Evolutionary conservation across 2,329 filamentous ascomycete species (phyloP).

Genomic region (Capronia coronata): DNA sequence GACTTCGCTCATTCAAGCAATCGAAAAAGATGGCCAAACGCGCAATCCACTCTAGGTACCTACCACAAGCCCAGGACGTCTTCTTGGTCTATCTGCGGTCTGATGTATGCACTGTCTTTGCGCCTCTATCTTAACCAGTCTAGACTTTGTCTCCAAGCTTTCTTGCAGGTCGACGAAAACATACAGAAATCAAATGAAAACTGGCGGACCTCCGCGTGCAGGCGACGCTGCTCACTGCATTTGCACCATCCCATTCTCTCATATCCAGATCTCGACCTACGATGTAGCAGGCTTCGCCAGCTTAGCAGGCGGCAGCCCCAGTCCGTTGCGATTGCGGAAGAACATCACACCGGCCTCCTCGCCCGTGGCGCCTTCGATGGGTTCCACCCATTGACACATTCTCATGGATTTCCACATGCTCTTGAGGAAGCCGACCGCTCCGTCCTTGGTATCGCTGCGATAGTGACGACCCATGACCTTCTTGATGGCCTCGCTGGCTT

Average conservation of each 20-base stretch:
- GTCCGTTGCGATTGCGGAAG: conserved; percentile 88
- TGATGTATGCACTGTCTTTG: too few relatives aligned
- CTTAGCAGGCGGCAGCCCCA: conserved; percentile 55
- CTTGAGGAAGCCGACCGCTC: conserved; percentile 73
- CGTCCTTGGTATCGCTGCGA: conserved; percentile 70
- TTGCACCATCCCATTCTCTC: not conserved
- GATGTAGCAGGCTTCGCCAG: conserved; percentile 8
- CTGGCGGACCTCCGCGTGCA: not conserved
- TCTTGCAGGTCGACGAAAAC: not conserved
- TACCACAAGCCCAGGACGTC: too few relatives aligned
- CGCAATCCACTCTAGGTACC: too few relatives aligned
- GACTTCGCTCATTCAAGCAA: too few relatives aligned
- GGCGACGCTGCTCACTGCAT: conserved; percentile 1
- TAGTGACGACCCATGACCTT: conserved; percentile 94
- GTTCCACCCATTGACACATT: conserved; percentile 97
- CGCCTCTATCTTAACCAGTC: not conserved
- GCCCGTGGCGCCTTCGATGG: conserved; percentile 70
- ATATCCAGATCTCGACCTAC: not conserved
- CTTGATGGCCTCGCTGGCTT: conserved; percentile 91
- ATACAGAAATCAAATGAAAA: not conserved
- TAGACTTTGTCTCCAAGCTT: not conserved
- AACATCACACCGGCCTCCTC: conserved; percentile 81
- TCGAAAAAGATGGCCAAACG: too few relatives aligned
- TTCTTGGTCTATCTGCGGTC: too few relatives aligned
- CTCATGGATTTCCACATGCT: conserved; percentile 75